These are phyloP conservation scores for Papilionanthe hybrid DNA, from an alignment of 116 monocot species.

Conservation along the genomic window DNA sequence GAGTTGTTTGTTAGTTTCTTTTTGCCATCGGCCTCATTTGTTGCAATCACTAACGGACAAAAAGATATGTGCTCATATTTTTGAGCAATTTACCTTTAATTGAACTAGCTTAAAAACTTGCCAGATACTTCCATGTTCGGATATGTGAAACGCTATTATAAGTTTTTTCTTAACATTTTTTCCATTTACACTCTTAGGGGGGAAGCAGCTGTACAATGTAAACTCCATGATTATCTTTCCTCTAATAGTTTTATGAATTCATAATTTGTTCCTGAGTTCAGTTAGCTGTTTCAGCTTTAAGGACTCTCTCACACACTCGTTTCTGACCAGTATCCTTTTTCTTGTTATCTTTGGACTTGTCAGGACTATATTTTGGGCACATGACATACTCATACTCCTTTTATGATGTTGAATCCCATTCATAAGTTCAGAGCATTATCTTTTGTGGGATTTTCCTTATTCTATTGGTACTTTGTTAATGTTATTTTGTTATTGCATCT, in stretches of 20 bases:
- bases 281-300: background rate
- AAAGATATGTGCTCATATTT: background rate
- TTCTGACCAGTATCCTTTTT: background rate
- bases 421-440: background rate
- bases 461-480: background rate
- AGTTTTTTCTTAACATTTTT: background rate
- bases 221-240: background rate
- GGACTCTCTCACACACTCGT: background rate
- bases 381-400: background rate
- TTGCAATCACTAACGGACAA: background rate
- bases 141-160: background rate
- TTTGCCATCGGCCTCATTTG: background rate
- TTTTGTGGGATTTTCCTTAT: background rate
- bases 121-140: background rate
- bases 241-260: background rate
- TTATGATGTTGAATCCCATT: background rate
- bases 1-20: background rate
- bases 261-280: background rate
- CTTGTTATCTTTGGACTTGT: background rate
- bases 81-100: background rate
- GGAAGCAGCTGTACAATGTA: background rate
- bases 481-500: background rate
- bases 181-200: background rate
- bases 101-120: background rate
- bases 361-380: background rate